Evolutionary conservation across 257 asterid species (phyloP).

Genomic region (Lycium barbarum): DNA sequence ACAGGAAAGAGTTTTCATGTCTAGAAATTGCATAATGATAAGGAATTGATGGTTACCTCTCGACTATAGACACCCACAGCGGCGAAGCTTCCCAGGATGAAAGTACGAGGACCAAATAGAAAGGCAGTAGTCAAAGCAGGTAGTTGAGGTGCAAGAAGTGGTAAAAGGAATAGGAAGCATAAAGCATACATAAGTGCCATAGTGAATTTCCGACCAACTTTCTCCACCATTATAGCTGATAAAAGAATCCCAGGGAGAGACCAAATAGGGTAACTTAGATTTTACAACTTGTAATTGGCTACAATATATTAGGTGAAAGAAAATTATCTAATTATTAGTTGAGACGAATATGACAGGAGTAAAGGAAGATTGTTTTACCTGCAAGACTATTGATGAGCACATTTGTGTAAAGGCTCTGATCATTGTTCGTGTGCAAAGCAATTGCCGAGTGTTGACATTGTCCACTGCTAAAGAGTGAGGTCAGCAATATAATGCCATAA

Average conservation of each 20-base stretch:
- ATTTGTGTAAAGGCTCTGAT: slow-evolving; percentile 57
- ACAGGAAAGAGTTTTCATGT: neutral
- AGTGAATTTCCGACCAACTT: slow-evolving; percentile 65
- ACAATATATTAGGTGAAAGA: neutral
- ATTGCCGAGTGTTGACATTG: slow-evolving; percentile 50
- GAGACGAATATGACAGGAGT: neutral
- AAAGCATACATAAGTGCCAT: slow-evolving; percentile 59
- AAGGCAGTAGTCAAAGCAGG: too few relatives aligned
- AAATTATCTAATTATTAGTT: neutral
- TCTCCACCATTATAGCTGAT: slow-evolving; percentile 69
- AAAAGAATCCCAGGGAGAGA: slow-evolving; percentile 65
- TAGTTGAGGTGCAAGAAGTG: slow-evolving; percentile 43
- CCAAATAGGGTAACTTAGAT: slow-evolving; percentile 21
- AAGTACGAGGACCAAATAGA: slow-evolving; percentile 53
- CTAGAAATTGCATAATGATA: neutral
- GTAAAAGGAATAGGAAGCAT: slow-evolving; percentile 56
- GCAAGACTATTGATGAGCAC: slow-evolving; percentile 75
- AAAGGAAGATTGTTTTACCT: slow-evolving; percentile 47
- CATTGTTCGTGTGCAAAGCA: slow-evolving; percentile 34
- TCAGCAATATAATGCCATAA: slow-evolving; percentile 74
- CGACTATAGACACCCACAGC: slow-evolving; percentile 65
- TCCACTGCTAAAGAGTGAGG: slow-evolving; percentile 73
- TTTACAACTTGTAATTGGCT: neutral
- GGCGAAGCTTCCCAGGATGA: slow-evolving; percentile 57
- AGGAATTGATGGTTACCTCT: slow-evolving; percentile 54